These are phyloP conservation scores for Saturnispora saitoi DNA, from an alignment of 805 yeast species.

Conservation along the genomic window DNA sequence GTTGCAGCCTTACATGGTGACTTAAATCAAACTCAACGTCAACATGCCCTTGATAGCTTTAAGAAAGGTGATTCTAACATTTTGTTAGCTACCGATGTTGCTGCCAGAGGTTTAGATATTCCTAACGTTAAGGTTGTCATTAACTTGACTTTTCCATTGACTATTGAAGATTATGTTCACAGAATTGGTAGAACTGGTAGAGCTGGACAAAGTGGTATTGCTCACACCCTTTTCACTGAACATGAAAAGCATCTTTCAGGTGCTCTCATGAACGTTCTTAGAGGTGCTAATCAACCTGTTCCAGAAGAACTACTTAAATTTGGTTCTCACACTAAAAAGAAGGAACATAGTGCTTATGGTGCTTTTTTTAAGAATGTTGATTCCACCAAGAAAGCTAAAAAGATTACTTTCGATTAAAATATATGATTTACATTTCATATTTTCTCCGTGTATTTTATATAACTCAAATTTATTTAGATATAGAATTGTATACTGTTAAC, in stretches of 20 bases:
- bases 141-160: constrained; percentile 89
- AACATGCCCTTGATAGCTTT: constrained; percentile 76
- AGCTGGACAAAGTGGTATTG: constrained; percentile 87
- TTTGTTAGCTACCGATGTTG: constrained; percentile 94
- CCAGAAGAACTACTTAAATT: constrained; percentile 92
- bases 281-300: constrained; percentile 91
- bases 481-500: background rate
- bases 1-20: constrained; percentile 97
- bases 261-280: constrained; percentile 80
- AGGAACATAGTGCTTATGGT: constrained; percentile 96
- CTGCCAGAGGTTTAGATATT: constrained; percentile 95
- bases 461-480: background rate
- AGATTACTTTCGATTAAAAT: constrained; percentile 66
- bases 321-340: constrained; percentile 97
- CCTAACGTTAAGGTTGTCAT: constrained; percentile 95
- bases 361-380: constrained; percentile 95
- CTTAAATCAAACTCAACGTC: constrained; percentile 83
- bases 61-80: constrained; percentile 70
- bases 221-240: constrained; percentile 93
- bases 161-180: constrained; percentile 92
- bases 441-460: constrained; percentile 3
- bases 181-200: constrained; percentile 97
- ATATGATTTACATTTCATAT: background rate
- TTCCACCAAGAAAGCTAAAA: constrained; percentile 73
- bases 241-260: constrained; percentile 96